Evolutionary conservation across 1,284 basidiomycete species (phyloP), one percentile per base, ranked within the genome.

Genomic region (Ganoderma meredithae): DNA sequence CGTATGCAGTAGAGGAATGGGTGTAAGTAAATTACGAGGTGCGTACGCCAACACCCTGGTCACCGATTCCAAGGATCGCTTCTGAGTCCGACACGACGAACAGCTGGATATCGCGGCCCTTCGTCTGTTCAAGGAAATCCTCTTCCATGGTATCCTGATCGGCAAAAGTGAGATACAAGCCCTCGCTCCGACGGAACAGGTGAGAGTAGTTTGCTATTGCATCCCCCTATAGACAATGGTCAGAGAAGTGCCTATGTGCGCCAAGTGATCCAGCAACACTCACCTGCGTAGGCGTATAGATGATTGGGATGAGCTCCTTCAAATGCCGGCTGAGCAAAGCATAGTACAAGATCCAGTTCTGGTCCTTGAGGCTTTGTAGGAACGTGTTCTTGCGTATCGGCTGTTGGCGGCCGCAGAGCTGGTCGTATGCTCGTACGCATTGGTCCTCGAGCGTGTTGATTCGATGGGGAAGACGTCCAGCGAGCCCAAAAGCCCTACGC

Each of bases 71-170:
- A 2, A 96, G 82, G 67, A 96, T 95, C 0, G 92, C 92, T 76
- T 95, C 94, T 3, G 91, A 88, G 76, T 96, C 94, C 0, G 93
- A 92, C 65, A 91, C 91, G 36, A 95, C 93, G 62, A 95, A 84
- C 27, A 95, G 82, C 70, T 94, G 85, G 58, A 94, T 86, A 44
- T 90, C 82, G 17, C 86, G 82, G 33, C 87, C 88, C 49, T 82
- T 81, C 0, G 84, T 87, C 73, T 90, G 86, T 72, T 91, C 89
- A 9, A 92, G 82, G 72, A 93, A 90, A 71, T 90, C 89, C 64
- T 90, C 86, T 67, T 93, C 90, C 92, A 94, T 95, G 13, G 83
- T 81, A 68, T 93, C 89, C 73, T 85, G 81, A 73, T 92, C 83
- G 0, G 87, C 82, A 77, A 90, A 92, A 0, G 90, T 85, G 8